Evolutionary conservation across 768 basidiomycete genomes (phyloP).

Genomic region (Xanthoconium stramineum): DNA sequence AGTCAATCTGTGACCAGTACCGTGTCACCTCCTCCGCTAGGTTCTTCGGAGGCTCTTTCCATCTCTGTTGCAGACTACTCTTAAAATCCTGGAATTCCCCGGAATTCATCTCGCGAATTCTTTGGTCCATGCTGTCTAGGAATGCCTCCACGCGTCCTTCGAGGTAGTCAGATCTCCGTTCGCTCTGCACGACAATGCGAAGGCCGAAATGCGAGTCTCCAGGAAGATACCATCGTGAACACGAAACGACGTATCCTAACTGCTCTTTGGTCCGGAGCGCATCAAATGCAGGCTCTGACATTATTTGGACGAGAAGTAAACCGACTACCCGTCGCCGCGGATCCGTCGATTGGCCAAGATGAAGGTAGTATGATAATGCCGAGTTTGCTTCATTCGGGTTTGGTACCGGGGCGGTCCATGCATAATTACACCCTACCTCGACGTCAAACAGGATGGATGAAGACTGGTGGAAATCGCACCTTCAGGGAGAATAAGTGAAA

Average conservation of each 20-base stretch:
- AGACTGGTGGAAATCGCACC: slow-evolving; percentile 40
- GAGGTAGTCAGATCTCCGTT: slow-evolving; percentile 72
- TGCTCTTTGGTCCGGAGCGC: slow-evolving; percentile 91
- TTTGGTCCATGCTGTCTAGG: slow-evolving; percentile 66
- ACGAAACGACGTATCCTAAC: slow-evolving; percentile 87
- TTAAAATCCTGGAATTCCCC: slow-evolving; percentile 80
- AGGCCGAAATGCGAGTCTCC: slow-evolving; percentile 74
- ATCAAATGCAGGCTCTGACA: slow-evolving; percentile 91
- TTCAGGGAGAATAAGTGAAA: slow-evolving; percentile 62
- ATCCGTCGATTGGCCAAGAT: slow-evolving; percentile 69
- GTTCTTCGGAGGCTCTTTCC: slow-evolving; percentile 88
- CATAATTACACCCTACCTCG: slow-evolving; percentile 60
- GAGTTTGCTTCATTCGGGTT: slow-evolving; percentile 89
- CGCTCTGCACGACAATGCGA: slow-evolving; percentile 85
- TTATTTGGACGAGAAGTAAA: slow-evolving; percentile 75
- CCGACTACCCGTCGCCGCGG: slow-evolving; percentile 62
- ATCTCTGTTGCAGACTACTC: slow-evolving; percentile 70
- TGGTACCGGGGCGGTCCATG: slow-evolving; percentile 62
- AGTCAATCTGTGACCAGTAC: slow-evolving; percentile 69
- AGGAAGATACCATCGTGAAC: slow-evolving; percentile 50
- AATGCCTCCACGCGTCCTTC: slow-evolving; percentile 90
- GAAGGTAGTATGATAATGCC: slow-evolving; percentile 79
- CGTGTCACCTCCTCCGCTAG: slow-evolving; percentile 71
- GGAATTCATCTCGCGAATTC: slow-evolving; percentile 63
- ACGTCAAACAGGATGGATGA: slow-evolving; percentile 10